Percentiles rank a stretch among this genome's conserved stretches.
These are phyloP conservation scores for Blastobotrys niveus DNA, from an alignment of 1,139 yeast genomes.

Conservation along the genomic window DNA sequence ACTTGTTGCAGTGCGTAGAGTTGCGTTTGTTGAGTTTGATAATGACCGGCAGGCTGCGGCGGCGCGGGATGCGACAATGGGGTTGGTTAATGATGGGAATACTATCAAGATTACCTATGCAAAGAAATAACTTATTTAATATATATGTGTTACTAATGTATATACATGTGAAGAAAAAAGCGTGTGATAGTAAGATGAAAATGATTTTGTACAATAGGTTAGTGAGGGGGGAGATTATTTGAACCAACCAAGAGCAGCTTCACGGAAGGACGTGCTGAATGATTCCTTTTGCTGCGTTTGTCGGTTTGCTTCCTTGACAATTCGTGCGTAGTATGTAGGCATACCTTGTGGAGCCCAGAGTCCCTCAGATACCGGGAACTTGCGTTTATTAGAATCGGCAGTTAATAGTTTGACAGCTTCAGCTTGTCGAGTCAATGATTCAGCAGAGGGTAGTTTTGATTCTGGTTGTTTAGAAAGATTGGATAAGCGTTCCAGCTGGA, in stretches of 20 bases:
- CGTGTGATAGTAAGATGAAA: background rate
- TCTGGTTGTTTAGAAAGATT: slow-evolving; percentile 22
- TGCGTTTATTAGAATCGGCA: slow-evolving; percentile 22
- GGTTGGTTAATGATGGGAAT: slow-evolving; percentile 35
- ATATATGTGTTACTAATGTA: background rate
- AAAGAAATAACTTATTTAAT: slow-evolving; percentile 35
- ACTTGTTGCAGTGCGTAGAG: slow-evolving; percentile 56
- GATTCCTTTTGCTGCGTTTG: slow-evolving; percentile 63
- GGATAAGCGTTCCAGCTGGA: slow-evolving; percentile 29
- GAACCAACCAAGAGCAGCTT: slow-evolving; percentile 36
- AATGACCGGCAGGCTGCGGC: slow-evolving; percentile 45
- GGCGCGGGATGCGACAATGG: slow-evolving; percentile 40
- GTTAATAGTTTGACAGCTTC: slow-evolving; percentile 26
- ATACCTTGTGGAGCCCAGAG: slow-evolving; percentile 74
- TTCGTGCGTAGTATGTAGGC: slow-evolving; percentile 67
- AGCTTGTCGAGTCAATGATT: slow-evolving; percentile 27
- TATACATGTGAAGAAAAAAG: background rate
- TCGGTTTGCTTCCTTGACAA: slow-evolving; percentile 53
- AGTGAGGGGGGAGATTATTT: slow-evolving; percentile 15
- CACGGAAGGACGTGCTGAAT: slow-evolving; percentile 32
- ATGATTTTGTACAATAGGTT: background rate
- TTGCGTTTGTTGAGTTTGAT: slow-evolving; percentile 79
- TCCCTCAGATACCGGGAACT: slow-evolving; percentile 43
- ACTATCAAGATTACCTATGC: slow-evolving; percentile 46
- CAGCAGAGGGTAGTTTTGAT: slow-evolving; percentile 24